Evolutionary conservation across 75 land plant species (phyloP).

Genomic region (Ceratopteris richardii): DNA sequence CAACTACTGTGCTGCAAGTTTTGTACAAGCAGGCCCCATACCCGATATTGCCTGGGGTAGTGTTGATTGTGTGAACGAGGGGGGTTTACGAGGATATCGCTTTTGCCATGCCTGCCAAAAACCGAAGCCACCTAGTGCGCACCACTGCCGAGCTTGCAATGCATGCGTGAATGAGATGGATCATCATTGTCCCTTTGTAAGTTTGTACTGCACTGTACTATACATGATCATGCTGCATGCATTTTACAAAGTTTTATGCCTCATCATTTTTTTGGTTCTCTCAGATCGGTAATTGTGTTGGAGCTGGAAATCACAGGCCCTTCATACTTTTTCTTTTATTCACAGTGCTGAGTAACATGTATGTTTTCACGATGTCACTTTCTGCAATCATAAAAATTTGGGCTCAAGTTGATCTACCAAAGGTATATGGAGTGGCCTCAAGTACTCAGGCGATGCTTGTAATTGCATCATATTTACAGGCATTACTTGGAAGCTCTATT

Average conservation of each 20-base stretch:
- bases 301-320: constrained; percentile 72
- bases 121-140: constrained; percentile 84
- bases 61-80: constrained; percentile 51
- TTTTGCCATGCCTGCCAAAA: constrained; percentile 64
- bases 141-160: constrained; percentile 85
- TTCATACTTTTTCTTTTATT: constrained; percentile 74
- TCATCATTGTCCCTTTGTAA: constrained; percentile 99
- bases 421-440: neutral
- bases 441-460: neutral
- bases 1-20: constrained; percentile 54
- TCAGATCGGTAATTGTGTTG: constrained; percentile 99
- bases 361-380: constrained; percentile 52
- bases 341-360: constrained; percentile 57
- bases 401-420: constrained; percentile 21
- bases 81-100: constrained; percentile 63
- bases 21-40: constrained; percentile 52
- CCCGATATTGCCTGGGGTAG: constrained; percentile 62
- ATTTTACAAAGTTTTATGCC: neutral
- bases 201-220: constrained; percentile 15
- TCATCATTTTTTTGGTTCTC: neutral
- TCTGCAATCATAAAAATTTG: constrained; percentile 41
- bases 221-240: neutral
- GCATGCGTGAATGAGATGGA: constrained; percentile 93
- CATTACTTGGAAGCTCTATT: constrained; percentile 37
- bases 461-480: constrained; percentile 9